These are phyloP conservation scores for Haplosporangium gracile DNA, from an alignment of 192 early-diverging fungal species.

Conservation along the genomic window DNA sequence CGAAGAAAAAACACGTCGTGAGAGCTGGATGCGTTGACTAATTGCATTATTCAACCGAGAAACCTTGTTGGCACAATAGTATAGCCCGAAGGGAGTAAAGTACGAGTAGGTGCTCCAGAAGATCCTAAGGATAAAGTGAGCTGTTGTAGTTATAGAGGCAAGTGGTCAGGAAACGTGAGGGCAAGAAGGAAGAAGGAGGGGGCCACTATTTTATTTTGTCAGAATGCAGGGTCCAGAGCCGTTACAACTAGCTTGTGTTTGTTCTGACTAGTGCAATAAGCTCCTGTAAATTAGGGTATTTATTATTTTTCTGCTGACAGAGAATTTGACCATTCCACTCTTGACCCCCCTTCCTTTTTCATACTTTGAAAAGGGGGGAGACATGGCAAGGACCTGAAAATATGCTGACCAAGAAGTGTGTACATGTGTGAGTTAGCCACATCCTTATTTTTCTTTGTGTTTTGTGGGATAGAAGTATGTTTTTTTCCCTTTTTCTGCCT, in stretches of 20 bases:
- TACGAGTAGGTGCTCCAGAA: neutral
- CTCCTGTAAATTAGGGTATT: neutral
- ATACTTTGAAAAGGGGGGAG: neutral
- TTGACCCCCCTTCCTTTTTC: neutral
- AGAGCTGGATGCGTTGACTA: neutral
- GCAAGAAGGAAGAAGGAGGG: neutral
- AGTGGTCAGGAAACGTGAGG: too few relatives aligned
- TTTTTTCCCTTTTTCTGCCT: too few relatives aligned
- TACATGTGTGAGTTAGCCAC: neutral
- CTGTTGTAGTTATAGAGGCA: neutral
- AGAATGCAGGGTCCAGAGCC: slow-evolving; percentile 5
- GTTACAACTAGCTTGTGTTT: neutral
- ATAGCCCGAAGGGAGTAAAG: neutral
- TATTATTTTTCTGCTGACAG: neutral
- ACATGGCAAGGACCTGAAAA: neutral
- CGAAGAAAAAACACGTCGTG: too few relatives aligned
- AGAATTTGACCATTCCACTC: neutral
- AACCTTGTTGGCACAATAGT: neutral
- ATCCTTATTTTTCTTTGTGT: too few relatives aligned
- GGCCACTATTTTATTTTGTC: neutral
- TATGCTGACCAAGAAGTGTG: slow-evolving; percentile 2
- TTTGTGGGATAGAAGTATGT: too few relatives aligned
- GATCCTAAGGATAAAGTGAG: neutral
- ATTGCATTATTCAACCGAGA: slow-evolving; percentile 4
- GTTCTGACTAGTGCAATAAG: neutral